Evolutionary conservation across 129 eudicot genomes (phyloP).

Genomic region (Ambrosia artemisiifolia): DNA sequence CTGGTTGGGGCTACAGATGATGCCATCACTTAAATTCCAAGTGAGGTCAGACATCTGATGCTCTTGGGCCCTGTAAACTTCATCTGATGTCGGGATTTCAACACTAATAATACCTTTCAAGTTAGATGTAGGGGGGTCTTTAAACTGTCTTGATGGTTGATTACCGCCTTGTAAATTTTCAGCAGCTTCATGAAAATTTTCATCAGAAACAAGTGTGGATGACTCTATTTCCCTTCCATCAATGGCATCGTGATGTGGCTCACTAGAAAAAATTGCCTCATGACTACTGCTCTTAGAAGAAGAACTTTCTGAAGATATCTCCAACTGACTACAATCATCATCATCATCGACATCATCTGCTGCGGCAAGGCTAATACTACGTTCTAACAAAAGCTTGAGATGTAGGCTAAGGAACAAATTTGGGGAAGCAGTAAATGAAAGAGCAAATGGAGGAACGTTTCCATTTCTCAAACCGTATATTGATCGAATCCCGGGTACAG

Average conservation of each 20-base stretch:
- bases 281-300: slow-evolving; percentile 10
- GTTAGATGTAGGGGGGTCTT: slow-evolving; percentile 25
- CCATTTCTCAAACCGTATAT: slow-evolving; percentile 36
- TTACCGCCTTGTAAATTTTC: slow-evolving; percentile 5
- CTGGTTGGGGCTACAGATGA: slow-evolving; percentile 41
- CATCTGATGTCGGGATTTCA: slow-evolving; percentile 52
- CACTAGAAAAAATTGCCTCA: slow-evolving; percentile 2
- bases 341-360: slow-evolving; percentile 27
- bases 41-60: slow-evolving; percentile 36
- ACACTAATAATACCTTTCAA: slow-evolving; percentile 46
- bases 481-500: slow-evolving; percentile 26
- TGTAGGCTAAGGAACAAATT: slow-evolving; percentile 61
- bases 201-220: slow-evolving; percentile 34
- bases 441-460: slow-evolving; percentile 61
- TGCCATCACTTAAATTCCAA: slow-evolving; percentile 39
- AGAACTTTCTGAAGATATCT: slow-evolving; percentile 27
- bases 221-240: slow-evolving; percentile 17
- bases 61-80: slow-evolving; percentile 7
- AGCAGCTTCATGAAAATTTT: slow-evolving; percentile 12
- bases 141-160: slow-evolving; percentile 1
- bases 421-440: slow-evolving; percentile 76
- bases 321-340: slow-evolving; percentile 22
- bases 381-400: slow-evolving; percentile 73
- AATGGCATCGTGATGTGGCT: slow-evolving; percentile 16
- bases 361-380: slow-evolving; percentile 44